phyloP scores from a whole-genome alignment of 305 asterid species.

The Solanum hybrid region DNA sequence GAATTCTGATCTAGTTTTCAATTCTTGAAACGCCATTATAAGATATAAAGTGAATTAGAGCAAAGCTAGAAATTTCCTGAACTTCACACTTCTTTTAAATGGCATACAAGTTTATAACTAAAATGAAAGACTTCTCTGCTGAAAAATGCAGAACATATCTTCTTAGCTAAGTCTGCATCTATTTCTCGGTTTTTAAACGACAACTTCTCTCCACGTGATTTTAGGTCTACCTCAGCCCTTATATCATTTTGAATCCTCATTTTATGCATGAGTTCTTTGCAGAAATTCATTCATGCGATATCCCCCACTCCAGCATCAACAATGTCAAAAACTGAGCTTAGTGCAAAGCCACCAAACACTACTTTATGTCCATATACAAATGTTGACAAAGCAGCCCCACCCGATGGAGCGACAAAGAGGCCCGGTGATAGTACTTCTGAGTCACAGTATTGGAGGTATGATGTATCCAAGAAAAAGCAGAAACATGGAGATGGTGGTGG shows the following conservation, averaged over 20 bases:
- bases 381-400: constrained; percentile 26
- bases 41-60: neutral
- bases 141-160: neutral
- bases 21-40: neutral
- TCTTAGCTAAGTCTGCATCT: neutral
- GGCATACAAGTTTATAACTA: neutral
- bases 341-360: constrained; percentile 62
- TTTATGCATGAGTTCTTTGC: constrained; percentile 19
- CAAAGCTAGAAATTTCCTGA: neutral
- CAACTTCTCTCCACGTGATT: neutral
- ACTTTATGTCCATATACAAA: constrained; percentile 60
- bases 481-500: constrained; percentile 66
- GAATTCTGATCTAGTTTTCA: neutral
- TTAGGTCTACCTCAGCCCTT: neutral
- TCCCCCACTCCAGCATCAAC: constrained; percentile 85
- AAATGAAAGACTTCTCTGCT: neutral
- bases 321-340: constrained; percentile 68
- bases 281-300: constrained; percentile 94
- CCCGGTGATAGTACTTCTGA: constrained; percentile 50
- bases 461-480: constrained; percentile 66
- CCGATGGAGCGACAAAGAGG: constrained; percentile 46
- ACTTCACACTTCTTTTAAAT: neutral
- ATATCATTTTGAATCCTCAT: neutral
- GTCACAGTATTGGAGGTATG: constrained; percentile 89
- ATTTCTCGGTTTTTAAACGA: neutral